phyloP scores from a whole-genome alignment of 192 early-diverging fungal genomes.

The Pilaira anomala region DNA sequence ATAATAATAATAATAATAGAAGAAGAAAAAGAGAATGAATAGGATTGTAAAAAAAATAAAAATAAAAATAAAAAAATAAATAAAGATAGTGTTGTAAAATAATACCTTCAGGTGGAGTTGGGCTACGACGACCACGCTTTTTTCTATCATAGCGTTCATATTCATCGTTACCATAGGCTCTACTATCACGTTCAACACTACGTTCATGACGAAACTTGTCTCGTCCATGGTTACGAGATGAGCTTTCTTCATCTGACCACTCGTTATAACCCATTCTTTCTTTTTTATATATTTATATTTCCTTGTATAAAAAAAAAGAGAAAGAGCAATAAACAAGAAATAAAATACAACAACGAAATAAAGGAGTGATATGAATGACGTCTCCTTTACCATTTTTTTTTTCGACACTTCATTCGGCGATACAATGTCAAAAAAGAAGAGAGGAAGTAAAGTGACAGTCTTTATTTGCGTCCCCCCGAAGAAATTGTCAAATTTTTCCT shows the following conservation, averaged over 20 bases:
- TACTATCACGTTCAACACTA: conserved; percentile 25
- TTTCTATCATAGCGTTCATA: conserved; percentile 31
- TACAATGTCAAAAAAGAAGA: too few species aligned
- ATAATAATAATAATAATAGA: not conserved
- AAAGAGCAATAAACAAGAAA: too few species aligned
- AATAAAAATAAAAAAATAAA: not conserved
- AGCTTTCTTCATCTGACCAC: conserved; percentile 37
- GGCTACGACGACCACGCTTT: conserved; percentile 31
- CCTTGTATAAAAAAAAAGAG: too few species aligned
- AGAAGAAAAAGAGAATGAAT: conserved; percentile 1
- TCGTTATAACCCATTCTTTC: conserved; percentile 21
- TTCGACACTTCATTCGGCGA: too few species aligned
- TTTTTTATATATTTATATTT: too few species aligned
- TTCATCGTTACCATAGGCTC: conserved; percentile 15
- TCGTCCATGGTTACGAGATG: conserved; percentile 24
- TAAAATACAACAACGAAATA: too few species aligned
- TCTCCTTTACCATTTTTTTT: too few species aligned
- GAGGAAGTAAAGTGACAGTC: too few species aligned
- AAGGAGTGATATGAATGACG: too few species aligned
- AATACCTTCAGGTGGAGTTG: conserved; percentile 36
- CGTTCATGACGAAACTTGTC: conserved; percentile 41
- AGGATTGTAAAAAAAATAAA: too few species aligned
- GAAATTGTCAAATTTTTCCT: not conserved
- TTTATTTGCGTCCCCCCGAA: too few species aligned
- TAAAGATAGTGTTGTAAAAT: not conserved